Base-by-base conservation (phyloP, 371 early-diverging fungal genomes). In the Apophysomyces variabilis region DNA sequence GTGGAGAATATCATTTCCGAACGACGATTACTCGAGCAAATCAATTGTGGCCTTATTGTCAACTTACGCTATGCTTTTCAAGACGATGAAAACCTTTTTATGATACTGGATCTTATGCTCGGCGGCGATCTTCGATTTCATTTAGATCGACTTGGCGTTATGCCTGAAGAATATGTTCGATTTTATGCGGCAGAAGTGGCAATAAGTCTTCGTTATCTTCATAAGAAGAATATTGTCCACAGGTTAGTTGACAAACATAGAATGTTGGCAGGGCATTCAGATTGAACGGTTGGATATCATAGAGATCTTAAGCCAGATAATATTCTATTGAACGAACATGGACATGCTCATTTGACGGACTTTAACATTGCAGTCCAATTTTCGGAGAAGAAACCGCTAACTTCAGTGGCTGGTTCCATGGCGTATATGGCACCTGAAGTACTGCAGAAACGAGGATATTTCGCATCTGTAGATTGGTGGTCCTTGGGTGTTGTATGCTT, bases 261-360 rank as follows among this genome's bases (percentile, higher is more conserved):
- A 26, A 26, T 26, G 3, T 26, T 26, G 1, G 3, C 3, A 26
- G 32, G 32, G 3, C 32, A 26, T 26, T 26, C 32, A 26, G 32
- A 26, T 26, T 26, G 3, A 26, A 26, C 3, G 32, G 32, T 26
- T 26, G 32, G 32, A 26, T 63, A 38, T 38, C 44, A 18, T 71
- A 85, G 95, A 54, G 96, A 96, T 74, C 60, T 94, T 41, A 94
- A 94, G 73, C 96, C 96, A 1, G 96, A 95, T 71, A 96, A 96
- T 74, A 87, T 96, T 5, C 74, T 98, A 26, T 73, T 97, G 61
- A 93, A 94, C 65, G 86, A 84, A 64, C 72, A 85, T 26, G 96
- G 96, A 37, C 94, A 95, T 66, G 91, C 89, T 1, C 92, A 92
- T 65, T 70, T 96, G 66, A 92, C 95, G 0, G 96, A 96, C 75